phyloP scores from a whole-genome alignment of 1,284 basidiomycete genomes.

The Somion occarium region DNA sequence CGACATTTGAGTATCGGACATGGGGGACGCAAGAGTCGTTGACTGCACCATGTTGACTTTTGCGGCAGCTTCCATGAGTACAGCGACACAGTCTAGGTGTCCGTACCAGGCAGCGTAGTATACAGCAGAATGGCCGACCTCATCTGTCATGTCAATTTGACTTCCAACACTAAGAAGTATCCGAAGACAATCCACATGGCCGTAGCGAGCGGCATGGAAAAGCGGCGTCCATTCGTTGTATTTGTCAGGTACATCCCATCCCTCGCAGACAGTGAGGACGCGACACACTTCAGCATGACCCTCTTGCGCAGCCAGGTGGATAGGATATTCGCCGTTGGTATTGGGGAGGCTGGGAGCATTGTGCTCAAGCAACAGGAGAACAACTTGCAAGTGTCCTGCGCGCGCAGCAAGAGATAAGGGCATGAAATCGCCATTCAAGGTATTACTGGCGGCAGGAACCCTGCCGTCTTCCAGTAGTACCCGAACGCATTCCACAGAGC shows the following conservation, averaged over 20 bases:
- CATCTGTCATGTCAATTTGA: conserved; percentile 74
- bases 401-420: conserved; percentile 91
- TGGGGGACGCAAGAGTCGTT: conserved; percentile 16
- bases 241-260: conserved; percentile 91
- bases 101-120: conserved; percentile 99
- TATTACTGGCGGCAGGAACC: conserved; percentile 53
- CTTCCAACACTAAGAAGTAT: conserved; percentile 80
- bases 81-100: conserved; percentile 73
- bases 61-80: conserved; percentile 55
- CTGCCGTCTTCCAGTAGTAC: conserved; percentile 70
- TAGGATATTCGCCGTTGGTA: conserved; percentile 92
- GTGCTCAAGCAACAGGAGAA: conserved; percentile 70
- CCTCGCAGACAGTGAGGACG: conserved; percentile 71
- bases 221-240: conserved; percentile 98
- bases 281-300: conserved; percentile 85
- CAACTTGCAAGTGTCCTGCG: conserved; percentile 85
- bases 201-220: conserved; percentile 92
- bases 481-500: conserved; percentile 77
- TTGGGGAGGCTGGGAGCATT: conserved; percentile 83
- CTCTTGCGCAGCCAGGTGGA: conserved; percentile 96
- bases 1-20: conserved; percentile 27
- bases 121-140: conserved; percentile 80
- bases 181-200: conserved; percentile 73
- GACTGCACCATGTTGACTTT: conserved; percentile 13
- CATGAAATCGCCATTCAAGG: conserved; percentile 68